Conservation (phyloP, 805 yeast genomes). For the Yarrowia keelungensis region DNA sequence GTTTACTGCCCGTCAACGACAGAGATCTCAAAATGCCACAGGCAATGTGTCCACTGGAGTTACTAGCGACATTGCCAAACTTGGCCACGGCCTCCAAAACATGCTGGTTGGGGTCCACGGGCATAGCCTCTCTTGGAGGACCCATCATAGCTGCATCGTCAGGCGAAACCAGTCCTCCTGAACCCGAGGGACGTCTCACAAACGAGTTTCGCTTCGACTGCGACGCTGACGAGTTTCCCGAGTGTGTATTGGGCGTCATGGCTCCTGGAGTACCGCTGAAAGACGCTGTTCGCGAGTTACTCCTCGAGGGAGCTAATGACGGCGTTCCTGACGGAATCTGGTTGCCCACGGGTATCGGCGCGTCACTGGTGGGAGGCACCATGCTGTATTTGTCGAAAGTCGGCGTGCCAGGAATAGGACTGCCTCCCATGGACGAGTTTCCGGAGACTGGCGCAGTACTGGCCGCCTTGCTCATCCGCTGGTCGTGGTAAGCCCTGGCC, state of each 20-base stretch:
- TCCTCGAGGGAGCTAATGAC: slow-evolving; percentile 2
- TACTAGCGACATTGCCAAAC: slow-evolving; percentile 30
- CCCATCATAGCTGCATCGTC: slow-evolving; percentile 29
- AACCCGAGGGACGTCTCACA: slow-evolving; percentile 16
- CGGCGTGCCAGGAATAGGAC: slow-evolving; percentile 18
- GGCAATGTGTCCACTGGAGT: slow-evolving; percentile 33
- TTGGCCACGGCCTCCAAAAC: slow-evolving; percentile 31
- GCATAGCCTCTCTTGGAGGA: slow-evolving; percentile 18
- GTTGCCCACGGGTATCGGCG: slow-evolving; percentile 18
- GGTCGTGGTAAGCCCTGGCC: slow-evolving; percentile 22
- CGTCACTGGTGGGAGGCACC: slow-evolving; percentile 16
- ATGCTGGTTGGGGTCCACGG: slow-evolving; percentile 30
- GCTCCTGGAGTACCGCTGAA: slow-evolving; percentile 12
- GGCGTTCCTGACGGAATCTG: slow-evolving; percentile 27
- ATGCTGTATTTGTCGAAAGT: slow-evolving; percentile 17
- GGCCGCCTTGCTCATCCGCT: slow-evolving; percentile 12
- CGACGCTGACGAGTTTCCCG: slow-evolving; percentile 19
- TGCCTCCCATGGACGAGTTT: slow-evolving; percentile 15
- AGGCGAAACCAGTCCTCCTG: slow-evolving; percentile 13
- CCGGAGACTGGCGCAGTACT: not conserved
- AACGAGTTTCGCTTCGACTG: slow-evolving; percentile 19
- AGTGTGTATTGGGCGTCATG: slow-evolving; percentile 25
- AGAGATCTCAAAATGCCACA: slow-evolving; percentile 24
- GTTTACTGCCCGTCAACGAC: slow-evolving; percentile 23
- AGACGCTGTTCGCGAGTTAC: slow-evolving; percentile 11